phyloP scores from a whole-genome alignment of 139 green algal species.

The Micractinium sp. region DNA sequence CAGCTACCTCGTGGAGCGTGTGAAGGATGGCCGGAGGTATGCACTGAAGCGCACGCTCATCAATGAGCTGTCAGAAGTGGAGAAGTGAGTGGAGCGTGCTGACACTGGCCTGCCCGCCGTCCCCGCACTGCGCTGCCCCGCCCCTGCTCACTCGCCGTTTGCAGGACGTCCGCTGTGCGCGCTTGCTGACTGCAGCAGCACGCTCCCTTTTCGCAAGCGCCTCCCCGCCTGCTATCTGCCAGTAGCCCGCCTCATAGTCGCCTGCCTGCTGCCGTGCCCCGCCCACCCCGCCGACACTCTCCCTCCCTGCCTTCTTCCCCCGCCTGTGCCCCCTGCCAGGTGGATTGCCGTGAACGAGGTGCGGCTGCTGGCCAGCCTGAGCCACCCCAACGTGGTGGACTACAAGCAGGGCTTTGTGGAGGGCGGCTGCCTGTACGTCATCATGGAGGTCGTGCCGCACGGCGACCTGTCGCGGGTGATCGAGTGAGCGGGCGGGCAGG shows the following conservation, averaged over 20 bases:
- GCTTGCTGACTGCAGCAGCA: not conserved
- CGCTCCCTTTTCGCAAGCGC: no score
- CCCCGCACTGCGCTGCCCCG: no score
- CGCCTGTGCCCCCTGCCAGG: not conserved
- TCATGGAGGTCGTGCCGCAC: conserved; percentile 74
- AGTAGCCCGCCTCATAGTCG: no score
- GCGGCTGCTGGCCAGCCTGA: conserved; percentile 8
- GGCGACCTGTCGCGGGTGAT: conserved; percentile 61
- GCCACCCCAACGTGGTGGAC: not conserved
- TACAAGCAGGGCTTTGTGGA: conserved; percentile 63
- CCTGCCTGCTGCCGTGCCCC: not conserved
- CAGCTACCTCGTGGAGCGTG: conserved; percentile 19
- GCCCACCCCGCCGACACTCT: not conserved
- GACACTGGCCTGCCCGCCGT: no score
- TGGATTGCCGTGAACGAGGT: conserved; percentile 30
- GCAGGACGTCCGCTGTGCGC: not conserved
- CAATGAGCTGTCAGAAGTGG: not conserved
- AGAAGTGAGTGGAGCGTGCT: not conserved
- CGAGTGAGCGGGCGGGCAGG: conserved; percentile 20
- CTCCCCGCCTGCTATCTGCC: no score
- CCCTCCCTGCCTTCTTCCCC: not conserved
- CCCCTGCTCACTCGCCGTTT: not conserved
- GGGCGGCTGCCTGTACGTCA: conserved; percentile 70
- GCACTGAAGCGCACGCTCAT: conserved; percentile 13
- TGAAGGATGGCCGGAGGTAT: not conserved